These are phyloP conservation scores for Penicillium sclerotiorum DNA, from an alignment of 2,329 filamentous ascomycete genomes.

Conservation along the genomic window DNA sequence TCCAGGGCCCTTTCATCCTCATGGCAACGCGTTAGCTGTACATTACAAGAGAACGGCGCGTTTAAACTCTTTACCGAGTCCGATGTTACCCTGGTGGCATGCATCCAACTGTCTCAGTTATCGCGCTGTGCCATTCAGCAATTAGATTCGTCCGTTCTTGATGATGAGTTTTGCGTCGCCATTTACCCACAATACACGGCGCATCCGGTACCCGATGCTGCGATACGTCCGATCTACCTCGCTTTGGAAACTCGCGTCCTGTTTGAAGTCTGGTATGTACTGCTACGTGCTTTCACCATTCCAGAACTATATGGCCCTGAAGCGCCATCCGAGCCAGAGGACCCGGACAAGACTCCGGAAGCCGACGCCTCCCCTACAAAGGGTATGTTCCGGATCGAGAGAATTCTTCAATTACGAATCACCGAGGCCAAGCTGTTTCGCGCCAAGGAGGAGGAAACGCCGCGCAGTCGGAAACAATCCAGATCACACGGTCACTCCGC, in stretches of 20 bases:
- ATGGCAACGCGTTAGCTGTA: constrained; percentile 90
- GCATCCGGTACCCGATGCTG: constrained; percentile 69
- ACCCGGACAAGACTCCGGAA: constrained; percentile 43
- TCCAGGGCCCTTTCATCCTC: constrained; percentile 62
- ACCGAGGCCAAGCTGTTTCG: constrained; percentile 62
- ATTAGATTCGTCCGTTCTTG: constrained; percentile 84
- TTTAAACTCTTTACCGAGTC: constrained; percentile 88
- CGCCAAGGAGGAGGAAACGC: constrained; percentile 32
- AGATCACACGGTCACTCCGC: constrained; percentile 32
- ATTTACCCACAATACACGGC: constrained; percentile 92
- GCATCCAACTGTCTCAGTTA: constrained; percentile 84
- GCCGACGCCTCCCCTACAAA: constrained; percentile 41
- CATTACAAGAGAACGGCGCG: constrained; percentile 90
- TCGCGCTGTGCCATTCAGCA: constrained; percentile 89
- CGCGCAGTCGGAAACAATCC: constrained; percentile 37
- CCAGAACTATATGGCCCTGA: constrained; percentile 84
- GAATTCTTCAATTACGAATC: constrained; percentile 61
- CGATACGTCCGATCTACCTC: constrained; percentile 86
- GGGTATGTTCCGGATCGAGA: constrained; percentile 69
- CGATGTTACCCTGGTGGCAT: constrained; percentile 75
- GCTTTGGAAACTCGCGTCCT: constrained; percentile 82
- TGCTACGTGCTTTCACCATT: constrained; percentile 86
- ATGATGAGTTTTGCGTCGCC: constrained; percentile 90
- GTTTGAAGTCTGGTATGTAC: constrained; percentile 97
- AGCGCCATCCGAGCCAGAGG: constrained; percentile 50